A percentile compares a stretch with the other conserved stretches of the same genome.
Conservation (phyloP, 2,329 filamentous ascomycete genomes). For the Mollisiaceae sp. region DNA sequence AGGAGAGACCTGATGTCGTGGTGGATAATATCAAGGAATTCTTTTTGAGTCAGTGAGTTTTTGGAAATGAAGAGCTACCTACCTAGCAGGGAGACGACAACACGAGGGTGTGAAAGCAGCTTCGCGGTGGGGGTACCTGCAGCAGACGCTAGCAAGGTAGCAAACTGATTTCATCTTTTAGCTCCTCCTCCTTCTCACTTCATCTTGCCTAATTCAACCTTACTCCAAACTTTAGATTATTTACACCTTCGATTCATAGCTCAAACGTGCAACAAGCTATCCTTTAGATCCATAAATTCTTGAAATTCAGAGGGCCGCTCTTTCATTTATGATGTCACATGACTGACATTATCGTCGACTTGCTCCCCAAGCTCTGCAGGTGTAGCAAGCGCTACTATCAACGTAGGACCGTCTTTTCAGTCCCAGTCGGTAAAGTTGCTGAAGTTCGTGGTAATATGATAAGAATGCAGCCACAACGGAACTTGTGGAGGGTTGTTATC, state of each 20-base stretch:
- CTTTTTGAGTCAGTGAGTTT: conserved; percentile 35
- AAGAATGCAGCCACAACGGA: too few relatives aligned
- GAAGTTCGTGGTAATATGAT: too few relatives aligned
- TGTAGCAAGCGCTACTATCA: too few relatives aligned
- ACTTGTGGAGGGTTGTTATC: too few relatives aligned
- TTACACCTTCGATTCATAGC: background rate
- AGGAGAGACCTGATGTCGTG: conserved; percentile 55
- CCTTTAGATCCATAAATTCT: too few relatives aligned
- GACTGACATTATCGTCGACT: too few relatives aligned
- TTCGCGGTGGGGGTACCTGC: background rate
- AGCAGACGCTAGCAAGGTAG: conserved; percentile 2
- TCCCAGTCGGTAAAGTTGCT: too few relatives aligned
- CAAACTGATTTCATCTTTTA: background rate
- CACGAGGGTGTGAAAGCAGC: background rate
- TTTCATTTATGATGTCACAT: too few relatives aligned
- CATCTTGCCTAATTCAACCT: background rate
- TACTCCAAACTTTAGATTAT: background rate
- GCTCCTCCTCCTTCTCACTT: background rate
- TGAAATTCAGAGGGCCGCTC: too few relatives aligned
- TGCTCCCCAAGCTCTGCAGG: too few relatives aligned
- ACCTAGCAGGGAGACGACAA: background rate
- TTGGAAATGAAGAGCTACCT: background rate
- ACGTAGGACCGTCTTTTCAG: too few relatives aligned
- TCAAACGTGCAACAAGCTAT: too few relatives aligned
- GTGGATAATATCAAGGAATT: conserved; percentile 49